A percentile compares a stretch with the other conserved stretches of the same genome.
Evolutionary conservation across 257 asterid species (phyloP).

Genomic region (Nicotiana otophora): DNA sequence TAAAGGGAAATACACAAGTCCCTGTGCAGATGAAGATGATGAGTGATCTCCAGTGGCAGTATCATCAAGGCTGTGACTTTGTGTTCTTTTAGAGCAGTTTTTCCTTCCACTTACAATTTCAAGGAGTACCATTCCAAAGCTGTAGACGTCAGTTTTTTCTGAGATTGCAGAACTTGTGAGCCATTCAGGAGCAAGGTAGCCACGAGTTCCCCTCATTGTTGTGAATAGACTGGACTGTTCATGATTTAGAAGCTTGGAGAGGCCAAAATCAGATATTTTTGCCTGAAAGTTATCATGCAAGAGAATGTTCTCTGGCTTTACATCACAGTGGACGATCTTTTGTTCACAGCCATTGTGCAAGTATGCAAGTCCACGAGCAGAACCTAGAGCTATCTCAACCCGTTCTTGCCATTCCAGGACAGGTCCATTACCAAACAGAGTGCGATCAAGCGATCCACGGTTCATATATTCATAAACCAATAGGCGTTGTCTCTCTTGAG

Average conservation of each 20-base stretch:
- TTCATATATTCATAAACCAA: conserved; percentile 79
- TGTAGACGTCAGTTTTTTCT: conserved; percentile 74
- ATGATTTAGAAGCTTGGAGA: conserved; percentile 57
- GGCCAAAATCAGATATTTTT: conserved; percentile 76
- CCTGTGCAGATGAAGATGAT: conserved; percentile 16
- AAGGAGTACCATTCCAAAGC: conserved; percentile 72
- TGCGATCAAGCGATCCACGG: conserved; percentile 62
- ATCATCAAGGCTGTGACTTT: conserved; percentile 32
- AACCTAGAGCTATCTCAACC: conserved; percentile 57
- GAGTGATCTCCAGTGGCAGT: conserved; percentile 17
- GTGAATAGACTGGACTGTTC: conserved; percentile 56
- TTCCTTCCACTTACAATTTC: conserved; percentile 80
- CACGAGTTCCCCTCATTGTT: conserved; percentile 84
- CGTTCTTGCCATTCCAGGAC: conserved; percentile 71
- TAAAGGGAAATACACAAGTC: conserved; percentile 47
- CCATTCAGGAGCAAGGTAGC: conserved; percentile 87
- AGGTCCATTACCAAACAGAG: conserved; percentile 55
- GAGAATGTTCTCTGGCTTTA: conserved; percentile 78
- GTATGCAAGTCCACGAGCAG: conserved; percentile 75
- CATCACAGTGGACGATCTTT: conserved; percentile 73
- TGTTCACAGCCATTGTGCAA: conserved; percentile 61
- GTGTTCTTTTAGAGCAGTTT: conserved; percentile 40
- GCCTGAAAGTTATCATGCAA: conserved; percentile 51
- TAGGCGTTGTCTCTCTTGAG: conserved; percentile 48
- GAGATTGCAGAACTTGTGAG: conserved; percentile 69